These are phyloP conservation scores for Lichtheimia ramosa DNA, from an alignment of 371 early-diverging fungal species.

Conservation along the genomic window DNA sequence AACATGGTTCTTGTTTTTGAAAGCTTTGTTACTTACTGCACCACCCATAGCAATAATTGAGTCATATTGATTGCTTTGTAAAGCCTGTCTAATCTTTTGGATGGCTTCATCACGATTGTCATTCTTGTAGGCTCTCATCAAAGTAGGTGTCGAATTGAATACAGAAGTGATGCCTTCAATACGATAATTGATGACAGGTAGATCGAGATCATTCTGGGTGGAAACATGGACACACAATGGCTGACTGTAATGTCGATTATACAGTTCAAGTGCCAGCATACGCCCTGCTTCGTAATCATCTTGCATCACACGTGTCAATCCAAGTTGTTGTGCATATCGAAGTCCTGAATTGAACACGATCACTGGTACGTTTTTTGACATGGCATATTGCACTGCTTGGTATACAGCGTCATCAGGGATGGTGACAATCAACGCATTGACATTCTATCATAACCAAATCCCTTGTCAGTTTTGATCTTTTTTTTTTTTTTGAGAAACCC, in stretches of 20 bases:
- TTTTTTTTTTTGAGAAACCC: too few relatives aligned
- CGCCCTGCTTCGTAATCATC: slow-evolving; percentile 37
- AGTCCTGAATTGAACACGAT: slow-evolving; percentile 48
- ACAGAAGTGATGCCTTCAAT: too few relatives aligned
- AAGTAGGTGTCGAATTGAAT: too few relatives aligned
- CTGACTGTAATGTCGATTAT: slow-evolving; percentile 13
- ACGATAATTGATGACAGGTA: too few relatives aligned
- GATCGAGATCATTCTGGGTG: not conserved
- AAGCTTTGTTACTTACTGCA: slow-evolving; percentile 5
- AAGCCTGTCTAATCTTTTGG: too few relatives aligned
- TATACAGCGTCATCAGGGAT: slow-evolving; percentile 42
- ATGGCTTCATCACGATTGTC: too few relatives aligned
- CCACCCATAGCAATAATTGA: slow-evolving; percentile 33
- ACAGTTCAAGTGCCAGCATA: slow-evolving; percentile 34
- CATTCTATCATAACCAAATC: not conserved
- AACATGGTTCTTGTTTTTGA: too few relatives aligned
- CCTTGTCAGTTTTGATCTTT: slow-evolving; percentile 1
- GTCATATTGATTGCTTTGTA: slow-evolving; percentile 1
- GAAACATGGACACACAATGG: slow-evolving; percentile 17
- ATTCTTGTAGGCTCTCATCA: too few relatives aligned
- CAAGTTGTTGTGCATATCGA: slow-evolving; percentile 33
- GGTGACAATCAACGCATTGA: slow-evolving; percentile 42
- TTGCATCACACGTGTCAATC: slow-evolving; percentile 46
- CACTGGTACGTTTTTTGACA: slow-evolving; percentile 33
- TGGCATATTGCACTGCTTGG: slow-evolving; percentile 31